These are phyloP conservation scores for Pyrus hybrid DNA, from an alignment of 331 rosid genomes.

Conservation along the genomic window DNA sequence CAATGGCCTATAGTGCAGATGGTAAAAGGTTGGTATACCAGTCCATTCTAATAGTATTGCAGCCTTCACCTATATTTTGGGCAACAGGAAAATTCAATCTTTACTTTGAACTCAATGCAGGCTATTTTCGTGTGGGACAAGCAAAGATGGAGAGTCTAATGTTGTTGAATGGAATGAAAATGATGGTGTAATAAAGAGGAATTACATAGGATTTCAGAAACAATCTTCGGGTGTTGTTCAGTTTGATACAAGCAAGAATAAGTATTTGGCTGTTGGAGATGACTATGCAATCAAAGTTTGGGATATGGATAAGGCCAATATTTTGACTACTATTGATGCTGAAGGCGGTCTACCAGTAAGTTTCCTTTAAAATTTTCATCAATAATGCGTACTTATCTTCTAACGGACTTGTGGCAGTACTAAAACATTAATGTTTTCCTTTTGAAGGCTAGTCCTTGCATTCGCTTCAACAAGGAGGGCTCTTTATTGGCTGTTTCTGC, in stretches of 20 bases:
- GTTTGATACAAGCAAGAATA: slow-evolving; percentile 43
- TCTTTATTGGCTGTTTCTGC: slow-evolving; percentile 72
- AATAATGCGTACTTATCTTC: not conserved
- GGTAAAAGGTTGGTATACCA: slow-evolving; percentile 40
- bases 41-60: not conserved
- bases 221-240: slow-evolving; percentile 36
- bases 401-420: not conserved
- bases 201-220: slow-evolving; percentile 38
- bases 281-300: slow-evolving; percentile 49
- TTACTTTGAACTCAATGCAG: slow-evolving; percentile 20
- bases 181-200: slow-evolving; percentile 46
- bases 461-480: slow-evolving; percentile 94
- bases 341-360: slow-evolving; percentile 60
- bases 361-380: slow-evolving; percentile 18
- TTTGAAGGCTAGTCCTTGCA: slow-evolving; percentile 69
- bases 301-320: slow-evolving; percentile 46
- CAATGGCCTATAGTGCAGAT: slow-evolving; percentile 46
- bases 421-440: not conserved
- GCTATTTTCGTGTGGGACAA: slow-evolving; percentile 63
- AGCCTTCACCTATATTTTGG: not conserved
- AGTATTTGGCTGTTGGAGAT: slow-evolving; percentile 57
- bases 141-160: slow-evolving; percentile 43
- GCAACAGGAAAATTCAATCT: not conserved
- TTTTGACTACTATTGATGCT: slow-evolving; percentile 37
- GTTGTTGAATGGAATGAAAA: slow-evolving; percentile 57